Evolutionary conservation across 208 protist species (phyloP), one percentile per base, ranked within the genome.

Genomic region (Trypanosomatidae sp.): DNA sequence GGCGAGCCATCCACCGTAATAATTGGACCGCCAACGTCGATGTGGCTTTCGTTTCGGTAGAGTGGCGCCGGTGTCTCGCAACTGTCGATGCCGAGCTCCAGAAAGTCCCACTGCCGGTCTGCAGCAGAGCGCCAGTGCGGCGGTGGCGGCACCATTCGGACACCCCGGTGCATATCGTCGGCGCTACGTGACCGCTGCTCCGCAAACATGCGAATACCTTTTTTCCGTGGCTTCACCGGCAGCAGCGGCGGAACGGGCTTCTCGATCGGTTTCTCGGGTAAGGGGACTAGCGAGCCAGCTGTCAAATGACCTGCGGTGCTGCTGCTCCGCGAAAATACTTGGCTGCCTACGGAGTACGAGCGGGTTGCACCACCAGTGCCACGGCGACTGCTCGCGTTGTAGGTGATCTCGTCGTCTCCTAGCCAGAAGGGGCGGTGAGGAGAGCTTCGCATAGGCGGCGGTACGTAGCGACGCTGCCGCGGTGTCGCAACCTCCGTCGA

Each of bases 131-230:
- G 81, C 83, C 85, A 92, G 74, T 92, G 87, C 62, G 81, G 67
- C 43, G 58, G 87, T 17, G 88, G 87, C 13, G 47, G n/a, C 25
- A 95, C 80, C 77, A 86, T 90, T 66, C 83, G 84, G 13, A 95
- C 74, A 36, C 91, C 91, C 22, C 71, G 60, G 6, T 66, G 83
- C 9, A 64, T 74, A 13, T 87, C 80, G 15, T 87, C 76, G 6
- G 75, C 73, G 43, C 79, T 87, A 60, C 59, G 55, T 3, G 80
- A 84, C 25, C 76, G 81, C 69, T 73, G 68, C 50, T 62, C 73
- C 0, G 91, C 83, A 49, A 87, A 91, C 65, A 88, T 76, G n/a
- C 87, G 81, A 13, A 88, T 55, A 1, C 89, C 89, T 15, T 55
- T 76, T 10, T 30, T 76, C 28, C 86, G 70, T 13, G 72, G 88